phyloP scores from a whole-genome alignment of 768 basidiomycete genomes.

The Boletus rufocinnamomeus region DNA sequence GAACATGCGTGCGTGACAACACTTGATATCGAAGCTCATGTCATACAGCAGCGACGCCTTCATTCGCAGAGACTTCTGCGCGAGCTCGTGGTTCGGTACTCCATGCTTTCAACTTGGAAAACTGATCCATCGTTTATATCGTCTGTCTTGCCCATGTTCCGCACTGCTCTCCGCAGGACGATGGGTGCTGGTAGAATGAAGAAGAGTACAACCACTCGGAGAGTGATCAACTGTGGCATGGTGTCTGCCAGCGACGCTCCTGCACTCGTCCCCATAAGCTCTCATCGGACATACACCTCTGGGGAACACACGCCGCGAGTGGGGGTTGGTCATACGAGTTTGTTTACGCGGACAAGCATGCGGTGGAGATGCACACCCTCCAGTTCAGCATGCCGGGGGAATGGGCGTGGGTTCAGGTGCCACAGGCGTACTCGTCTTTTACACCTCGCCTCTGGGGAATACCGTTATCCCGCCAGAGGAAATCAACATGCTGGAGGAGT shows the following conservation, averaged over 20 bases:
- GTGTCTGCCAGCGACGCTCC: background rate
- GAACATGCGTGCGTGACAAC: slow-evolving; percentile 2
- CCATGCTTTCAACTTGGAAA: background rate
- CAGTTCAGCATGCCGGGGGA: background rate
- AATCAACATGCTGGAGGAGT: background rate
- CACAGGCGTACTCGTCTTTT: background rate
- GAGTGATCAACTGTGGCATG: background rate
- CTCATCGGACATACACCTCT: background rate
- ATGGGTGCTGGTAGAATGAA: background rate
- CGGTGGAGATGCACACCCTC: background rate
- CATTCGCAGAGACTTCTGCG: background rate
- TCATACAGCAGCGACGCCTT: background rate
- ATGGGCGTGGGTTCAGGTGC: background rate
- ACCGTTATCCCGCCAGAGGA: background rate
- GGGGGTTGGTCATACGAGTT: background rate
- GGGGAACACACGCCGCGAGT: background rate
- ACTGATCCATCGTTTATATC: background rate
- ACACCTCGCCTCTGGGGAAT: background rate
- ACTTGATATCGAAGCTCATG: too few species aligned
- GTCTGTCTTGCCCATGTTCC: background rate
- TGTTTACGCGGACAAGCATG: background rate
- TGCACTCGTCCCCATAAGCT: background rate
- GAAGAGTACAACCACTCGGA: background rate
- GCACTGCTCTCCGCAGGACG: background rate
- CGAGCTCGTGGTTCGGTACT: background rate